Evolutionary conservation across 306 rosid species (phyloP), one percentile per base, ranked within the genome.

Genomic region (Medicago ruthenica): DNA sequence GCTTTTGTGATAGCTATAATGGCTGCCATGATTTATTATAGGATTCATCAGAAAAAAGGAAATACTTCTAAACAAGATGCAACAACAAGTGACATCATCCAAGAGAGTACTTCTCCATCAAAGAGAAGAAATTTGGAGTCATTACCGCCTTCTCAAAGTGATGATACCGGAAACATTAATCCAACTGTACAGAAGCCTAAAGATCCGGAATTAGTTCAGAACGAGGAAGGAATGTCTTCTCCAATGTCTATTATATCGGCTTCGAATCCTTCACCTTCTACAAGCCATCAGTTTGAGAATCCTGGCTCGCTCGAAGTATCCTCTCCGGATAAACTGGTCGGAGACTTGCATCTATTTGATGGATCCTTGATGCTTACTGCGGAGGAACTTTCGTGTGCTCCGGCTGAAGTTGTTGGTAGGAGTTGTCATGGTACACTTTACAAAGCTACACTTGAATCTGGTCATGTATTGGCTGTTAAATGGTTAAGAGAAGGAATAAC

Each of bases 361-460:
- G 88, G 88, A 50, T 83, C 87, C 44, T 88, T 87, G 80, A 81
- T 22, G 21, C 75, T 92, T 76, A 89, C 96, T 6, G 90, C 86
- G 0, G 96, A 89, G 77, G 97, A 92, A 74, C 93, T 92, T 85
- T 89, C 96, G 5, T 45, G 83, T 58, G 92, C 93, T 83, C 87
- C 92, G 1, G 96, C 96, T 0, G 93, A 89, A 89, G 80, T 84
- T 80, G 77, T 88, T 36, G 90, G 90, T 20, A 88, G 86, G 76
- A 92, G 96, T 78, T 92, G 96, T 79, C 97, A 92, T 67, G 97
- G 97, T 67, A 87, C 87, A 55, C 84, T 88, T 44, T 92, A 88
- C 73, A 92, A 88, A 83, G 93, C 96, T 40, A 83, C 87, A 60
- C 93, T 92, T 9, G 81, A 81, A 34, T 85, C 97, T 12, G 96